phyloP scores from a whole-genome alignment of 2,329 filamentous ascomycete genomes.

The Drechslerella stenobrocha region DNA sequence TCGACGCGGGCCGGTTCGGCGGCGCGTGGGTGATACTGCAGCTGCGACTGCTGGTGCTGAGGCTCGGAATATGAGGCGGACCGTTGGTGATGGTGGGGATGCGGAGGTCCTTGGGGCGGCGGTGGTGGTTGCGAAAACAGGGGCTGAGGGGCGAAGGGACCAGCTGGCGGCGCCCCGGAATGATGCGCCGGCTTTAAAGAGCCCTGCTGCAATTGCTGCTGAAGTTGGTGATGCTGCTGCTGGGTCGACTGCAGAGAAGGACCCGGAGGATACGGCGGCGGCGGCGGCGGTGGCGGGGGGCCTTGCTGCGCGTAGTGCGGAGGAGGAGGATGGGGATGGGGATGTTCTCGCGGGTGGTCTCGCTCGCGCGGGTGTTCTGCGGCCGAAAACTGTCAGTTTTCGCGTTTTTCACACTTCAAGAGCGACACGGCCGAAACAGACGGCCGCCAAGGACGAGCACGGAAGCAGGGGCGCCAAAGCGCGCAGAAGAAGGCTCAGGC shows the following conservation, averaged over 20 bases:
- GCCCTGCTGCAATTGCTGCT: constrained; percentile 47
- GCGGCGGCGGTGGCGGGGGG: constrained; percentile 26
- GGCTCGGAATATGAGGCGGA: constrained; percentile 37
- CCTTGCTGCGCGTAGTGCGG: constrained; percentile 38
- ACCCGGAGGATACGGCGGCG: constrained; percentile 24
- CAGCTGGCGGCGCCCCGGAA: constrained; percentile 27
- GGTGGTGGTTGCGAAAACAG: constrained; percentile 37
- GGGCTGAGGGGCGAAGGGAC: constrained; percentile 43
- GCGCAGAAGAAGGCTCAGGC: constrained; percentile 24
- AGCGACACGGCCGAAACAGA: constrained; percentile 26
- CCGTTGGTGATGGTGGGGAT: constrained; percentile 42
- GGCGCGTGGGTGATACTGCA: constrained; percentile 23
- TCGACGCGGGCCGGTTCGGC: constrained; percentile 25
- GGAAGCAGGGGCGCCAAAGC: constrained; percentile 41
- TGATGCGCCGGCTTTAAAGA: constrained; percentile 14
- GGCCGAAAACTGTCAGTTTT: constrained; percentile 34
- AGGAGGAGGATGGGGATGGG: constrained; percentile 21
- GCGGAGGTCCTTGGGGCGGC: constrained; percentile 1
- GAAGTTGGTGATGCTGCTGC: constrained; percentile 47
- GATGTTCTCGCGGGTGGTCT: constrained; percentile 25
- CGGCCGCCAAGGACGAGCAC: constrained; percentile 18
- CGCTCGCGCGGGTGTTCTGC: constrained; percentile 28
- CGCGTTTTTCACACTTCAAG: constrained; percentile 26
- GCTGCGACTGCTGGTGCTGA: constrained; percentile 18
- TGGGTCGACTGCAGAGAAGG: constrained; percentile 43